A percentile compares a stretch with the other conserved stretches of the same genome.
Conservation (phyloP, 2,329 filamentous ascomycete genomes). For the Cercospora canescens region DNA sequence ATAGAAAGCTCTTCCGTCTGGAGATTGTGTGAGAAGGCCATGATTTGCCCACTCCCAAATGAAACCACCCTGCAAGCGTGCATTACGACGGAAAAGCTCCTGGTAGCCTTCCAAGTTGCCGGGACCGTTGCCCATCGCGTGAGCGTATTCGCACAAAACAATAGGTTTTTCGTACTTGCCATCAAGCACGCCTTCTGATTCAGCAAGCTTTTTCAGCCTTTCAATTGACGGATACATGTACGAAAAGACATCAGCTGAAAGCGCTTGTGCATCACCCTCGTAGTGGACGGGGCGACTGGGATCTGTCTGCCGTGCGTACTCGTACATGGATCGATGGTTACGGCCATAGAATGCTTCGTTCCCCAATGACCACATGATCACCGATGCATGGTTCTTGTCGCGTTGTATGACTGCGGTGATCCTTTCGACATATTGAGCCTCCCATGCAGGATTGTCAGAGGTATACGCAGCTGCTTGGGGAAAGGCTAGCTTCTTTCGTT, state of each 20-base stretch:
- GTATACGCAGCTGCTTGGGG: constrained; percentile 57
- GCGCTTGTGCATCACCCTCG: constrained; percentile 61
- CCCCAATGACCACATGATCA: constrained; percentile 71
- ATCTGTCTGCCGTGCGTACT: constrained; percentile 58
- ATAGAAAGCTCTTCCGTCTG: constrained; percentile 38
- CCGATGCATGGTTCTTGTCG: constrained; percentile 68
- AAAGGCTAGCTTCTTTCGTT: constrained; percentile 60
- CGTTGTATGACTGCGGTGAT: constrained; percentile 63
- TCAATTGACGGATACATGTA: constrained; percentile 65
- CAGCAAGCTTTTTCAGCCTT: constrained; percentile 48
- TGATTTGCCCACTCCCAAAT: constrained; percentile 48
- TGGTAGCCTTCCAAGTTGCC: constrained; percentile 65
- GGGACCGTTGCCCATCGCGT: constrained; percentile 72
- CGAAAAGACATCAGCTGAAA: constrained; percentile 61
- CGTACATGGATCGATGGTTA: constrained; percentile 68
- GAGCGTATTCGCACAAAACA: constrained; percentile 54
- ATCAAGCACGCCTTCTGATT: constrained; percentile 36
- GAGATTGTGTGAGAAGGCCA: constrained; percentile 39
- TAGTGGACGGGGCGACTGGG: constrained; percentile 63
- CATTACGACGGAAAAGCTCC: constrained; percentile 59
- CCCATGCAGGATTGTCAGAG: constrained; percentile 61
- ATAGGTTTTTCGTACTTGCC: constrained; percentile 50
- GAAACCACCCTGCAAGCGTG: constrained; percentile 62
- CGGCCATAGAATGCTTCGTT: constrained; percentile 71
- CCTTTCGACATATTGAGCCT: constrained; percentile 65